phyloP scores from a whole-genome alignment of 1,284 basidiomycete species.

The Amylostereum areolatum region DNA sequence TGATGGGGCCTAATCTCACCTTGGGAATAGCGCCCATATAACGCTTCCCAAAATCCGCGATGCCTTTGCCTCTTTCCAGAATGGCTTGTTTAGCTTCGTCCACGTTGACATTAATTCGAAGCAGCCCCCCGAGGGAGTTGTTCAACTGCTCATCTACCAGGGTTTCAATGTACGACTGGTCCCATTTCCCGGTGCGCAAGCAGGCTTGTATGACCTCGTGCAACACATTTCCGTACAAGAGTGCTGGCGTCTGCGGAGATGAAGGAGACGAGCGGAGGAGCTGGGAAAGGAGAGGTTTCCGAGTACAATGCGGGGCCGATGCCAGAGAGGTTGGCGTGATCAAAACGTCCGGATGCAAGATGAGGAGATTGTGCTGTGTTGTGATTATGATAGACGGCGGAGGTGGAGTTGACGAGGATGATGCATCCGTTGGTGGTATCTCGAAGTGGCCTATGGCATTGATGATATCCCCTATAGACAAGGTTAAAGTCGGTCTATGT shows the following conservation, averaged over 20 bases:
- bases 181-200: constrained; percentile 56
- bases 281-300: constrained; percentile 73
- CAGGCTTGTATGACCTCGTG: constrained; percentile 86
- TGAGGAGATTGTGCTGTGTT: constrained; percentile 55
- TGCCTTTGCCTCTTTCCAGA: constrained; percentile 51
- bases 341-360: constrained; percentile 87
- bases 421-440: constrained; percentile 16
- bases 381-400: constrained; percentile 50
- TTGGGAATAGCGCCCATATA: constrained; percentile 60
- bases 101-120: constrained; percentile 54
- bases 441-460: constrained; percentile 66
- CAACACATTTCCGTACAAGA: constrained; percentile 87
- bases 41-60: constrained; percentile 56
- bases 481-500: background rate
- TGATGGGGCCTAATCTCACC: constrained; percentile 28
- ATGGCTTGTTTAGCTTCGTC: constrained; percentile 64
- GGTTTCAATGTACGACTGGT: constrained; percentile 47
- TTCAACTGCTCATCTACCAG: constrained; percentile 51
- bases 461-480: constrained; percentile 61
- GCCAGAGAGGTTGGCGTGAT: constrained; percentile 86
- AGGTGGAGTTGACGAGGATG: constrained; percentile 24
- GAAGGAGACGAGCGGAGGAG: constrained; percentile 45
- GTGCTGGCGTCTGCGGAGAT: constrained; percentile 52
- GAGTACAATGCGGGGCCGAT: constrained; percentile 72
- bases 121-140: constrained; percentile 49